Evolutionary conservation across 768 basidiomycete species (phyloP).

Genomic region (Auricularia heimuer): DNA sequence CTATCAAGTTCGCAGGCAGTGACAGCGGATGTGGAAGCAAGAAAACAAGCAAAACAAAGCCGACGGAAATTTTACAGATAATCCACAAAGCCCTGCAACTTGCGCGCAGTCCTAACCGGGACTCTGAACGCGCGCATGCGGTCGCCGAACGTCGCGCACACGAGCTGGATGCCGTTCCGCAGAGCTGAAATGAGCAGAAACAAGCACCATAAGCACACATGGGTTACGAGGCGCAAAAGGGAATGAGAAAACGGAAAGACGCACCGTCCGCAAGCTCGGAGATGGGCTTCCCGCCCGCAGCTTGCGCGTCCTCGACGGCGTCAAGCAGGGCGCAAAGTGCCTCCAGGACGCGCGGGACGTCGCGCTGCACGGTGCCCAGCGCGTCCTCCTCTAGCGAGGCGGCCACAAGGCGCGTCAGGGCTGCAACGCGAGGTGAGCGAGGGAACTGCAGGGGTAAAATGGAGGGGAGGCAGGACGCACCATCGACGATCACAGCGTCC

Average conservation of each 20-base stretch:
- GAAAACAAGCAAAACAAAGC: too few relatives aligned
- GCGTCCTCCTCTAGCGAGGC: conserved; percentile 71
- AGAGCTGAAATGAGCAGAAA: conserved; percentile 32
- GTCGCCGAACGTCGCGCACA: conserved; percentile 65
- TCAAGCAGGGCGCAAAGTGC: conserved; percentile 57
- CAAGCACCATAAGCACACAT: too few relatives aligned
- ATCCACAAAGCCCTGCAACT: conserved; percentile 64
- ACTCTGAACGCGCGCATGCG: conserved; percentile 71
- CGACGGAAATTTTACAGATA: conserved; percentile 29
- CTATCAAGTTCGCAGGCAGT: too few relatives aligned
- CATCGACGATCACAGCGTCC: conserved; percentile 52
- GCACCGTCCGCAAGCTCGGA: background rate
- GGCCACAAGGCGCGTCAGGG: conserved; percentile 55
- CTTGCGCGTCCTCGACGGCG: conserved; percentile 56
- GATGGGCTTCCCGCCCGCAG: conserved; percentile 12
- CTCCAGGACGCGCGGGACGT: conserved; percentile 75
- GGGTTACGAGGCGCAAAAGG: background rate
- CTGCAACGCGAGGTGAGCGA: conserved; percentile 25
- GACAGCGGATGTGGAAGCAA: too few relatives aligned
- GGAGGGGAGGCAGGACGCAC: conserved; percentile 27
- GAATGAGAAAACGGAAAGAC: background rate
- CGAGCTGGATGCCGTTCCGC: conserved; percentile 54
- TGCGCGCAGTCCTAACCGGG: conserved; percentile 53
- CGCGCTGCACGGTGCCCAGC: conserved; percentile 76
- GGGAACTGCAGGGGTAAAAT: background rate